Evolutionary conservation across 2,329 filamentous ascomycete species (phyloP).

Genomic region (Aspergillus udagawae): DNA sequence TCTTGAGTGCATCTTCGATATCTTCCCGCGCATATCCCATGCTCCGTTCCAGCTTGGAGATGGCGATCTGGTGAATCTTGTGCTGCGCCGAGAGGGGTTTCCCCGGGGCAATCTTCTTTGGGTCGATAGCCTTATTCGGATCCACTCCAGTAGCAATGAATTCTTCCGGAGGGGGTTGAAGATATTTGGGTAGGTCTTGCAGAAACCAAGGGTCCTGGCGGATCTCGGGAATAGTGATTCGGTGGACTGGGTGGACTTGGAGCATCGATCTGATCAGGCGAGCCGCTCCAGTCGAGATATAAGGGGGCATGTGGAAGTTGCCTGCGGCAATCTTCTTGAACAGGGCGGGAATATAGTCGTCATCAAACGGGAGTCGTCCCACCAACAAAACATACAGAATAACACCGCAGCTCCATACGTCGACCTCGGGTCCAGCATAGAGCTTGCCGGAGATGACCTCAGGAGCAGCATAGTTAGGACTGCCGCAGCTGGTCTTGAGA

Average conservation of each 20-base stretch:
- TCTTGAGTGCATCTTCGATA: slow-evolving; percentile 88
- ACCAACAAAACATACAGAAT: slow-evolving; percentile 64
- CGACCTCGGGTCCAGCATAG: slow-evolving; percentile 94
- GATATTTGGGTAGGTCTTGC: slow-evolving; percentile 78
- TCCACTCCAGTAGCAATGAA: slow-evolving; percentile 93
- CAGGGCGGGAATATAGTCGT: slow-evolving; percentile 94
- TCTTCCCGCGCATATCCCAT: slow-evolving; percentile 97
- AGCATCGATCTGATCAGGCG: slow-evolving; percentile 84
- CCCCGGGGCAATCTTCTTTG: slow-evolving; percentile 73
- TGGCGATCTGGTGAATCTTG: slow-evolving; percentile 86
- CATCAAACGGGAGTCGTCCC: slow-evolving; percentile 81
- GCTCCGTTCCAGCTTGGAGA: slow-evolving; percentile 92
- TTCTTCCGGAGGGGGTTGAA: slow-evolving; percentile 82
- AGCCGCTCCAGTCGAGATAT: slow-evolving; percentile 76
- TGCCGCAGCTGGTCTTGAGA: slow-evolving; percentile 95
- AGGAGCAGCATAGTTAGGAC: slow-evolving; percentile 95
- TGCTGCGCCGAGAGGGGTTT: slow-evolving; percentile 77
- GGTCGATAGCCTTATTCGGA: slow-evolving; percentile 83
- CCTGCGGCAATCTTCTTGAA: slow-evolving; percentile 98
- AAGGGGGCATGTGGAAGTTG: slow-evolving; percentile 86
- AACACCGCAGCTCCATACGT: slow-evolving; percentile 72
- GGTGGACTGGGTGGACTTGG: slow-evolving; percentile 88
- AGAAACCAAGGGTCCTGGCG: slow-evolving; percentile 91
- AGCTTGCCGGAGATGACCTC: slow-evolving; percentile 98
- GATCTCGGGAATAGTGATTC: slow-evolving; percentile 91